Conservation (phyloP, 805 yeast species). For the Jamesozyma gamospora region DNA sequence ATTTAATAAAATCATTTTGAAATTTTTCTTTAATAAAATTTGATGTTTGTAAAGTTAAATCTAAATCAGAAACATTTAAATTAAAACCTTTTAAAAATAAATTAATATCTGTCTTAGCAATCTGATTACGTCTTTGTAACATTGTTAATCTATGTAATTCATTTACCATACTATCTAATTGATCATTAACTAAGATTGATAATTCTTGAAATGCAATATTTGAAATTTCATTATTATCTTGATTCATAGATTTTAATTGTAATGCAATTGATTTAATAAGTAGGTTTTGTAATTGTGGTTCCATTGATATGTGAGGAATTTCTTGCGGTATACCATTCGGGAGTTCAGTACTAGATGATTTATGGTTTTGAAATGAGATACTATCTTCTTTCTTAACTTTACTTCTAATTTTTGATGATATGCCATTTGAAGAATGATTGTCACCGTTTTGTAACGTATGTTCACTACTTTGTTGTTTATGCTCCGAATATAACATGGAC, state of each 20-base stretch:
- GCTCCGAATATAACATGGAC: too few relatives aligned
- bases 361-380: neutral
- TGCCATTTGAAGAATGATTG: too few relatives aligned
- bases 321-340: slow-evolving; percentile 12
- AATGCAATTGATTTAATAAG: slow-evolving; percentile 30
- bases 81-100: slow-evolving; percentile 36
- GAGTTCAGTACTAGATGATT: neutral
- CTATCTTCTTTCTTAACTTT: too few relatives aligned
- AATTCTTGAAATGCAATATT: slow-evolving; percentile 33
- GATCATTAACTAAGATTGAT: slow-evolving; percentile 28
- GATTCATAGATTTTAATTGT: slow-evolving; percentile 28
- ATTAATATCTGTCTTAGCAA: slow-evolving; percentile 43
- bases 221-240: slow-evolving; percentile 20
- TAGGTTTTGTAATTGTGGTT: slow-evolving; percentile 13
- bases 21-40: slow-evolving; percentile 13
- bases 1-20: slow-evolving; percentile 7
- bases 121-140: slow-evolving; percentile 49
- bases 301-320: slow-evolving; percentile 12
- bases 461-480: too few relatives aligned
- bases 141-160: slow-evolving; percentile 43
- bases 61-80: slow-evolving; percentile 33
- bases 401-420: too few relatives aligned
- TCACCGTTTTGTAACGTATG: too few relatives aligned
- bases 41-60: slow-evolving; percentile 28
- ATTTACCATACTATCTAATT: slow-evolving; percentile 32